Base-by-base conservation (phyloP, 2,329 filamentous ascomycete genomes). In the Aspergillus phoenicis region DNA sequence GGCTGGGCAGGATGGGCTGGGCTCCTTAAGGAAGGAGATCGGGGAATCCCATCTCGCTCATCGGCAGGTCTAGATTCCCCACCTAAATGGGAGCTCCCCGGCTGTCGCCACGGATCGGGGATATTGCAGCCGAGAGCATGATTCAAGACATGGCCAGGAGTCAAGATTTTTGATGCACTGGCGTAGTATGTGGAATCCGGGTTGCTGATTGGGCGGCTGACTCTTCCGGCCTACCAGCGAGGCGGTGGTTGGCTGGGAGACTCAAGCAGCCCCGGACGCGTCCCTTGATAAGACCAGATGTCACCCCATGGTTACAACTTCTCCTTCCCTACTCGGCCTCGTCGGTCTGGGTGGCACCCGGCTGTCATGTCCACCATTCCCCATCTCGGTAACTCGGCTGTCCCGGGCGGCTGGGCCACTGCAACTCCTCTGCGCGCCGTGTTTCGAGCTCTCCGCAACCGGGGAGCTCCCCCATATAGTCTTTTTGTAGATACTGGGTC, bases 341-440 rank as follows among this genome's bases (percentile, higher is more conserved):
- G 4, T 33, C n/a, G 47, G 47, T 5, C 13, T 8, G 13, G 13
- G 26, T 51, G 47, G 47, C 47, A 15, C 13, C 11, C 26, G 22
- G 26, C 26, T 51, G 47, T 51, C 47, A 51, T 33, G 47, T 51
- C n/a, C n/a, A 17, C 41, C 26, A 13, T 33, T 51, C 47, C 15
- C 47, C 28, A 51, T 33, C 15, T 51, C 24, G 24, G 47, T 30
- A 51, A 51, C 47, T 33, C 47, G 47, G 47, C 26, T 30, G 8
- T 17, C 47, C 47, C 47, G 47, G 26, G 26, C 47, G 47, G 47
- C 47, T 51, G 47, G 47, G 45, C 45, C 47, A 51, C 24, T 51
- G 47, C 4, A 30, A 51, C 47, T 11, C 47, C 47, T 11, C 7
- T 2, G 15, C 4, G 47, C 47, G 13, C 47, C 47, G 28, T 51